phyloP scores from a whole-genome alignment of 306 rosid species.

The Quercus bicolor region DNA sequence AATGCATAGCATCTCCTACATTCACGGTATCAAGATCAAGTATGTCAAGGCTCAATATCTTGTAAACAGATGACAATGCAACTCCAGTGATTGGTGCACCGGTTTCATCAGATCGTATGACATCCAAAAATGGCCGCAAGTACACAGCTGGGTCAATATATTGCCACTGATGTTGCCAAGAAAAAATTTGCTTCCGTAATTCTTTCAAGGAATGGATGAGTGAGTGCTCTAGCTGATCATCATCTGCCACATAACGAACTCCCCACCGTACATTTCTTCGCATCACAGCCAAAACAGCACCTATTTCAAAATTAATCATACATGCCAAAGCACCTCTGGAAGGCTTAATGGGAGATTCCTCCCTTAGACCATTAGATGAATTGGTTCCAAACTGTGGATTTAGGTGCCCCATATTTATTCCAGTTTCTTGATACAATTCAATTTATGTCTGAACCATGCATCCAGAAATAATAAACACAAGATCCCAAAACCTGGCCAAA shows the following conservation, averaged over 20 bases:
- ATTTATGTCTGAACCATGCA: neutral
- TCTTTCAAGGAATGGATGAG: conserved; percentile 83
- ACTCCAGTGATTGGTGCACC: conserved; percentile 94
- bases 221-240: conserved; percentile 92
- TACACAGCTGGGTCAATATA: conserved; percentile 77
- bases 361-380: conserved; percentile 76
- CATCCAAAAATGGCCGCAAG: conserved; percentile 92
- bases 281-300: conserved; percentile 95
- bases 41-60: conserved; percentile 85
- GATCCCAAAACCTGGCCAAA: neutral
- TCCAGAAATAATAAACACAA: neutral
- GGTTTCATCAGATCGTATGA: conserved; percentile 92
- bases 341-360: conserved; percentile 54
- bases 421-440: neutral
- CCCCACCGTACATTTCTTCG: conserved; percentile 97
- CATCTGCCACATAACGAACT: conserved; percentile 83
- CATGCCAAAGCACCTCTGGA: conserved; percentile 73
- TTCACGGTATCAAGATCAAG: conserved; percentile 77
- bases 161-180: conserved; percentile 93
- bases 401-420: conserved; percentile 60
- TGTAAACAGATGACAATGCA: conserved; percentile 91
- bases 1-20: conserved; percentile 85
- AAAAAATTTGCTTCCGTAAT: conserved; percentile 72
- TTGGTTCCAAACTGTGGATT: conserved; percentile 70
- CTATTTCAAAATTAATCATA: conserved; percentile 92